Evolutionary conservation across 495 filamentous ascomycete genomes (phyloP).

Genomic region (Pseudomonodictys pantanalensis): DNA sequence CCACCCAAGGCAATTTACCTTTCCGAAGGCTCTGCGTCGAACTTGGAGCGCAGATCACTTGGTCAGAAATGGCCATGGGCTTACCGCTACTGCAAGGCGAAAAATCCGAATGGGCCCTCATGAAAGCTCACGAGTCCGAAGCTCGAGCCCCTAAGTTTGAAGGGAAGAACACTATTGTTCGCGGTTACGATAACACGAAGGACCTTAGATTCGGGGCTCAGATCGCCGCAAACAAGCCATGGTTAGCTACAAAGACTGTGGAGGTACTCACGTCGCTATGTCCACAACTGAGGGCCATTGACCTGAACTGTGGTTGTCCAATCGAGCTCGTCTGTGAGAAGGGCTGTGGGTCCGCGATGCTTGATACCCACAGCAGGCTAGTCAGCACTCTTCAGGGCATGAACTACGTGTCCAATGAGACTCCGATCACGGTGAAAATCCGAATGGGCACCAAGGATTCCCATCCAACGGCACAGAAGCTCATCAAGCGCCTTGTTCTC

Average conservation of each 20-base stretch:
- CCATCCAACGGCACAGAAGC: conserved; percentile 72
- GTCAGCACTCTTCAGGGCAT: conserved; percentile 92
- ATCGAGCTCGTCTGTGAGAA: conserved; percentile 86
- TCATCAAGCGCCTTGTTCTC: conserved; percentile 77
- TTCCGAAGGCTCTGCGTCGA: conserved; percentile 90
- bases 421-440: conserved; percentile 91
- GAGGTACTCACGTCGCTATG: conserved; percentile 73
- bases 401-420: conserved; percentile 82
- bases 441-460: conserved; percentile 84
- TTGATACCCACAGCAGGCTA: conserved; percentile 77
- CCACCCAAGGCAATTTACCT: conserved; percentile 95
- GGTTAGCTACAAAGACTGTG: conserved; percentile 79
- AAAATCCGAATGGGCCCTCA: conserved; percentile 88
- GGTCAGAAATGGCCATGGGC: conserved; percentile 97
- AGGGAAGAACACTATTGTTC: conserved; percentile 51
- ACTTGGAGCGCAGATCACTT: conserved; percentile 87
- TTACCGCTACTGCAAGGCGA: conserved; percentile 86
- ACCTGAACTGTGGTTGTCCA: conserved; percentile 95
- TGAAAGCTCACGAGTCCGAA: conserved; percentile 86
- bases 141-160: conserved; percentile 60
- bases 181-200: conserved; percentile 73
- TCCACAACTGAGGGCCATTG: conserved; percentile 80
- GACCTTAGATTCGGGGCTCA: conserved; percentile 89
- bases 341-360: conserved; percentile 89
- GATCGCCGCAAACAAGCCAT: conserved; percentile 84